Conservation (phyloP, 495 filamentous ascomycete genomes). For the Trichoderma erinaceum region DNA sequence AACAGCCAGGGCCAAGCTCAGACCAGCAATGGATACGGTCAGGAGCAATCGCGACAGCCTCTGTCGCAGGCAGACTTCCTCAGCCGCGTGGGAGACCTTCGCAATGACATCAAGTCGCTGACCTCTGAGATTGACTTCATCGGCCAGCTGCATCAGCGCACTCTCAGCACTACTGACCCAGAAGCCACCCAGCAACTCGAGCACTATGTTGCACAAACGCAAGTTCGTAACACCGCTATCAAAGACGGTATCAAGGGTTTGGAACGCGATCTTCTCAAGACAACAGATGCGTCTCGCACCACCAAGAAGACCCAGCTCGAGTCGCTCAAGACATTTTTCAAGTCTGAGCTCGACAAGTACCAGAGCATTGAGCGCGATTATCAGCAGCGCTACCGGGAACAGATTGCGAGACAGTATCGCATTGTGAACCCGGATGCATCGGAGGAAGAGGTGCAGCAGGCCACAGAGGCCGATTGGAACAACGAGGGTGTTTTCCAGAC, state of each 20-base stretch:
- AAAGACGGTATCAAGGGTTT: constrained; percentile 62
- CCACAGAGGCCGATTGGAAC: constrained; percentile 61
- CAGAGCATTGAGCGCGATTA: constrained; percentile 60
- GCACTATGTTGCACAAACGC: constrained; percentile 55
- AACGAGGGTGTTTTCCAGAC: constrained; percentile 72
- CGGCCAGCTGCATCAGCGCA: constrained; percentile 53
- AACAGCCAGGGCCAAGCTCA: constrained; percentile 16
- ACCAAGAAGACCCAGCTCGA: constrained; percentile 59
- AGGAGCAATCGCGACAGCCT: constrained; percentile 21
- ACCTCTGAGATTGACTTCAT: constrained; percentile 50
- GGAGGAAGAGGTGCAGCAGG: constrained; percentile 56
- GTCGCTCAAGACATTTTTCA: constrained; percentile 58
- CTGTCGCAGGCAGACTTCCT: constrained; percentile 56
- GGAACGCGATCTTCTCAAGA: constrained; percentile 55
- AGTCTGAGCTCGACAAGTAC: constrained; percentile 56
- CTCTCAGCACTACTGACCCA: constrained; percentile 48
- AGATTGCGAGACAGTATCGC: constrained; percentile 65
- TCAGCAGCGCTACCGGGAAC: constrained; percentile 57
- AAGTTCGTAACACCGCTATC: constrained; percentile 58
- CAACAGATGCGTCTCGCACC: constrained; percentile 42
- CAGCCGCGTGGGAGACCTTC: constrained; percentile 49
- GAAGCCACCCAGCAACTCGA: constrained; percentile 47
- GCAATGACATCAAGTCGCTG: constrained; percentile 51
- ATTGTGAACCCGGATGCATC: constrained; percentile 70
- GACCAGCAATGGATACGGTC: constrained; percentile 23